Conservation (phyloP, 257 asterid genomes). For the Craterostigma plantagineum region DNA sequence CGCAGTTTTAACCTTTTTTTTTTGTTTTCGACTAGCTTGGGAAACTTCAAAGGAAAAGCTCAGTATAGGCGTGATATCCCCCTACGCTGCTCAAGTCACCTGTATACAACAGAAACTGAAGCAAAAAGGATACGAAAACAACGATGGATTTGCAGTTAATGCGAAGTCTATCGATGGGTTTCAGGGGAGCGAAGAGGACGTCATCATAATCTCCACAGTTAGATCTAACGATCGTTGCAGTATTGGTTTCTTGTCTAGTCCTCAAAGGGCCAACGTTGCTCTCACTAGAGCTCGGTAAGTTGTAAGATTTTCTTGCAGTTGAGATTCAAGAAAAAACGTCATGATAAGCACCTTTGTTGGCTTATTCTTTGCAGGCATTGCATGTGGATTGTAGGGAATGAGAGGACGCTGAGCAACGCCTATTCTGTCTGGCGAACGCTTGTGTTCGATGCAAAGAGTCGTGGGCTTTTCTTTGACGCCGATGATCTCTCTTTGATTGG, state of each 20-base stretch:
- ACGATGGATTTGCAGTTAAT: conserved; percentile 21
- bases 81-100: conserved; percentile 53
- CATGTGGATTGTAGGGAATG: conserved; percentile 62
- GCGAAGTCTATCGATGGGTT: conserved; percentile 63
- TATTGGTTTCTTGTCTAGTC: conserved; percentile 38
- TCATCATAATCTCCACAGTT: conserved; percentile 51
- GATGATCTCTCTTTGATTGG: conserved; percentile 16
- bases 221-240: conserved; percentile 31
- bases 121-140: conserved; percentile 13
- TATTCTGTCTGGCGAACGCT: conserved; percentile 32
- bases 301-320: not conserved
- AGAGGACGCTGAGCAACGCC: conserved; percentile 19
- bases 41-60: conserved; percentile 14
- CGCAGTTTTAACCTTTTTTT: not conserved
- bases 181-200: conserved; percentile 68
- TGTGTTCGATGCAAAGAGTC: conserved; percentile 29
- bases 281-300: conserved; percentile 64
- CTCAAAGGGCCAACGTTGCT: conserved; percentile 46
- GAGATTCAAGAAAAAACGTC: not conserved
- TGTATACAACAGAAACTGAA: conserved; percentile 24
- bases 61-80: conserved; percentile 54
- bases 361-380: conserved; percentile 24
- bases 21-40: not conserved
- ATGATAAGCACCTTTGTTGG: not conserved
- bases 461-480: conserved; percentile 36